Evolutionary conservation across 1,284 basidiomycete species (phyloP), one percentile per base, ranked within the genome.

Genomic region (Ustilago cynodontis): DNA sequence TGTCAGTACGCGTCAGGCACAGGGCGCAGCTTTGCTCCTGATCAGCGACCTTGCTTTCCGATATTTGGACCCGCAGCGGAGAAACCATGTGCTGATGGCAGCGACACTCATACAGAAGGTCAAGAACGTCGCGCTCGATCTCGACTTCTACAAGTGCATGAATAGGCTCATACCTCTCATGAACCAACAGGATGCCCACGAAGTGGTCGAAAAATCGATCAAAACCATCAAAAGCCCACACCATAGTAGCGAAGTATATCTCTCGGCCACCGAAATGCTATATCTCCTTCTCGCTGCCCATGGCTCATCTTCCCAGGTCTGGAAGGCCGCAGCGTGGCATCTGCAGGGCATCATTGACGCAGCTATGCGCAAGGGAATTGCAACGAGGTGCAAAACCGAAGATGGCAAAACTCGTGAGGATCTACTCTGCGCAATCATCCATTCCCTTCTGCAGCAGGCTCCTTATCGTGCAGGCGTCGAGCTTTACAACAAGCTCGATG

Each of bases 131-230:
- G n/a, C 18, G 18, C 3, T 37, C 14, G 29, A 47, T 16, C 39
- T 16, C 13, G 28, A 64, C 39, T 53, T 26, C 14, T 60, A 50
- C 31, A 51, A 43, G 14, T 49, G 57, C 39, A 41, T 62, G 57
- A 50, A 60, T 18, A 59, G 57, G 16, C 33, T 72, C 39, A 53
- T 55, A 5, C 65, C 70, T 10, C 67, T 72, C 53, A n/a, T 72
- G 47, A 31, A 50, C 1, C 57, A 64, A 11, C n/a, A 16, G 9
- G 20, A 26, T n/a, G 60, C 57, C 8, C 3, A 49, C 11, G 57
- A 64, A 9, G 28, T 56, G 24, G 3, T 67, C 5, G 49, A 51
- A 3, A 33, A 10, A 29, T 63, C 51, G 26, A 47, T 67, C 26
- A 22, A 20, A 26, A 50, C 50, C 3, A 45, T 31, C 29, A 47